Evolutionary conservation across 1,139 yeast genomes (phyloP).

Genomic region (Maudiozyma humilis): DNA sequence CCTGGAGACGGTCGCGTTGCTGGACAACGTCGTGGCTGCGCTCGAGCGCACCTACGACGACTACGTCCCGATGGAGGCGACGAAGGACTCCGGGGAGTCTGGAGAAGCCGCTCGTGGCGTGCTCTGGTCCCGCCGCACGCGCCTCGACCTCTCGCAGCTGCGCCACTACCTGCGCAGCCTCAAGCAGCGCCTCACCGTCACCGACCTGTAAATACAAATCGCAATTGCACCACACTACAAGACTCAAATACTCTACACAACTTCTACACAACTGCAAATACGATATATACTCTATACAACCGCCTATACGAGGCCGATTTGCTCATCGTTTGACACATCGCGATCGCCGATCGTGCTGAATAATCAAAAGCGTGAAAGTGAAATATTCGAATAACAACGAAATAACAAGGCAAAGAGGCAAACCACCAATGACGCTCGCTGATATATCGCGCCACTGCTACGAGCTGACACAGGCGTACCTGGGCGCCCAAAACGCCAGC

Average conservation of each 20-base stretch:
- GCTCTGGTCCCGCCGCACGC: slow-evolving; percentile 9
- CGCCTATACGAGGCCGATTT: too few relatives aligned
- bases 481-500: slow-evolving; percentile 13
- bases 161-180: slow-evolving; percentile 6
- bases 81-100: slow-evolving; percentile 7
- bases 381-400: too few relatives aligned
- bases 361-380: too few relatives aligned
- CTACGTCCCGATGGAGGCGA: slow-evolving; percentile 15
- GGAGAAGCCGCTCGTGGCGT: slow-evolving; percentile 3
- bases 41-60: slow-evolving; percentile 22
- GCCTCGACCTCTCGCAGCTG: slow-evolving; percentile 3
- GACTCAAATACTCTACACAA: too few relatives aligned
- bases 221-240: too few relatives aligned
- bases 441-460: slow-evolving; percentile 24
- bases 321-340: too few relatives aligned
- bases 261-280: too few relatives aligned
- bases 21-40: slow-evolving; percentile 17
- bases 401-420: not conserved
- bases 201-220: not conserved
- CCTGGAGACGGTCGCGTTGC: slow-evolving; percentile 22
- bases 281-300: too few relatives aligned
- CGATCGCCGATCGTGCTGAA: too few relatives aligned
- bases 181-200: slow-evolving; percentile 4
- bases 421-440: slow-evolving; percentile 14
- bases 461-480: slow-evolving; percentile 24